A percentile compares a stretch with the other conserved stretches of the same genome.
phyloP scores from a whole-genome alignment of 768 basidiomycete species.

The Pulveroboletus sp. region DNA sequence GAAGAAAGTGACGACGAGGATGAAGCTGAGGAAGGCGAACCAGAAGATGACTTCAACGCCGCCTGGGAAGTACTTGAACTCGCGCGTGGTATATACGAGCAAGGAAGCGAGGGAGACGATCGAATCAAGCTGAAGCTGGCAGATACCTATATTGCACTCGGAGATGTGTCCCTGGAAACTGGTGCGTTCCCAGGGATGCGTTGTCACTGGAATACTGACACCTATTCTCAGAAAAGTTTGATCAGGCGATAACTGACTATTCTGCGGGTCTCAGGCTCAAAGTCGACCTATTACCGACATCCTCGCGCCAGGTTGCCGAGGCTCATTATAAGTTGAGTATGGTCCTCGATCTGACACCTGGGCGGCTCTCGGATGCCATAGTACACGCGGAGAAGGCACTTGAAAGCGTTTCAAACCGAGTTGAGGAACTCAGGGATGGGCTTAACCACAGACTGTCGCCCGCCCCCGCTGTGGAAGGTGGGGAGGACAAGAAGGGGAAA shows the following conservation, averaged over 20 bases:
- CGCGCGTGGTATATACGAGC: constrained; percentile 81
- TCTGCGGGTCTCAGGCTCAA: constrained; percentile 73
- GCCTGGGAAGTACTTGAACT: constrained; percentile 98
- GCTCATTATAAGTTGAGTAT: constrained; percentile 93
- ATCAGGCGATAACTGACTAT: constrained; percentile 89
- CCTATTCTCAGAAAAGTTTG: constrained; percentile 75
- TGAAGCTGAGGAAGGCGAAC: constrained; percentile 65
- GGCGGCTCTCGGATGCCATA: constrained; percentile 78
- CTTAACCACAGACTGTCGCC: constrained; percentile 32
- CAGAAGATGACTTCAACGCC: constrained; percentile 96
- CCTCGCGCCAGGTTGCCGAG: constrained; percentile 91
- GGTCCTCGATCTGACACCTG: constrained; percentile 86
- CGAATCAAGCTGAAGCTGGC: constrained; percentile 76
- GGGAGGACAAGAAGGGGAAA: constrained; percentile 57
- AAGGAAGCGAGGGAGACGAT: constrained; percentile 53
- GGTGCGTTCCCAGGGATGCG: constrained; percentile 46
- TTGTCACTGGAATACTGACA: not conserved
- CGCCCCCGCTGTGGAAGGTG: constrained; percentile 30
- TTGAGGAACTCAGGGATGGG: constrained; percentile 52
- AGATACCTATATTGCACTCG: constrained; percentile 84
- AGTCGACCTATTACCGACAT: constrained; percentile 64
- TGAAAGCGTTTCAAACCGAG: constrained; percentile 67
- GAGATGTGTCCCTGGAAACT: constrained; percentile 95
- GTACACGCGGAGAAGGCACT: constrained; percentile 75
- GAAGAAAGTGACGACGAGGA: constrained; percentile 52